Base-by-base conservation (phyloP, 371 early-diverging fungal genomes). In the Nematocida ausubeli region DNA sequence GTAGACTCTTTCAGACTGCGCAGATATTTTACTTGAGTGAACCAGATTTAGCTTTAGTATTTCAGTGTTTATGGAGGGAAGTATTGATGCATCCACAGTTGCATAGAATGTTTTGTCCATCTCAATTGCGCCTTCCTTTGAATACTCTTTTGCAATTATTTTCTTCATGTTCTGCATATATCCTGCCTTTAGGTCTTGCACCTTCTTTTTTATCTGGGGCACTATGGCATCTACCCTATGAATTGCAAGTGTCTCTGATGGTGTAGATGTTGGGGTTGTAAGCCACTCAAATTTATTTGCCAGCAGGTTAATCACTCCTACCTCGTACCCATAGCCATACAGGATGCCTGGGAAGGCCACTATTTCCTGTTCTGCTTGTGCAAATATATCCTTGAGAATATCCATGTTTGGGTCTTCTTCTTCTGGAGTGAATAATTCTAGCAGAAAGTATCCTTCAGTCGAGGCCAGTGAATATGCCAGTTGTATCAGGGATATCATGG, bases 31-130 rank as follows among this genome's bases (percentile, higher is more conserved):
- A 16, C 35, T 37, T 1, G 65, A 40, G 66, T 75, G 30, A 3
- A 16, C 19, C 12, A 75, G 14, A 44, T 75, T 75, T 16, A 75
- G 19, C n/a, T 30, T 19, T 16, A 55, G 73, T 35, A 75, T 51
- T 66, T 75, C 68, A 12, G 78, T 75, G 55, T 75, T 75, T 7
- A 75, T 32, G 5, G 80, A 80, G 19, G 34, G 30, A 9, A 64
- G 44, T n/a, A 32, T 32, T 22, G 73, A 75, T 0, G 5, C 16
- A 19, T 75, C 78, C 44, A 64, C 65, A 2, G 52, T 32, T 19
- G 66, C 49, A 28, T 39, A 75, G 56, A 39, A 75, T 30, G 52
- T 39, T 40, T 54, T 75, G 39, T 75, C 78, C 40, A 75, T 9
- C n/a, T 75, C 78, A 0, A 75, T 35, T 26, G 78, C 30, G 1